These are phyloP conservation scores for Prinsepia uniflora DNA, from an alignment of 306 rosid species.

Conservation along the genomic window DNA sequence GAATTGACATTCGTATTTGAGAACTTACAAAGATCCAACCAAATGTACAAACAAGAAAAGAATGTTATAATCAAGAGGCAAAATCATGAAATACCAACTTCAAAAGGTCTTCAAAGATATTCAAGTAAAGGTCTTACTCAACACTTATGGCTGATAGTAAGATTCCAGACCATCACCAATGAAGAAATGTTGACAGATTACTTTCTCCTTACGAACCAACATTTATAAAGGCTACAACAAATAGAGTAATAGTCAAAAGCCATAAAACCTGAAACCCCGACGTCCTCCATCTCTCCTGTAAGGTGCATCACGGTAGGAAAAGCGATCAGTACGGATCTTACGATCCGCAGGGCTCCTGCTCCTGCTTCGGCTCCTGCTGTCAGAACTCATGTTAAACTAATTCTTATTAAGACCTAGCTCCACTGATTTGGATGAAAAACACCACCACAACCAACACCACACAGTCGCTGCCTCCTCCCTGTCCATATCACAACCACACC, in stretches of 20 bases:
- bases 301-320: conserved; percentile 91
- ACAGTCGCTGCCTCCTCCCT: conserved; percentile 76
- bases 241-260: conserved; percentile 35
- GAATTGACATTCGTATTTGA: not conserved
- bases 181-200: conserved; percentile 10
- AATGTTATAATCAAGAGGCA: not conserved
- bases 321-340: conserved; percentile 92
- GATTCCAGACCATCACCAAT: conserved; percentile 22
- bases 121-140: conserved; percentile 7
- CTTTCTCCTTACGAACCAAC: conserved; percentile 33
- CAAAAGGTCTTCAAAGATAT: conserved; percentile 2
- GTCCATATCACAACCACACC: conserved; percentile 98
- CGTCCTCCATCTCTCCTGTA: conserved; percentile 90
- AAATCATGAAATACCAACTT: not conserved
- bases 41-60: not conserved
- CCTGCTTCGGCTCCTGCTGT: conserved; percentile 88
- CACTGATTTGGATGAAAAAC: conserved; percentile 53
- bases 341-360: conserved; percentile 95
- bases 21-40: conserved; percentile 6
- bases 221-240: conserved; percentile 21
- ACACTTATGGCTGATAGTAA: conserved; percentile 8
- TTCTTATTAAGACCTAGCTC: conserved; percentile 56
- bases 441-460: conserved; percentile 65
- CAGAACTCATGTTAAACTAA: conserved; percentile 73
- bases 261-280: conserved; percentile 97